Base-by-base conservation (phyloP, 345 rosid species). In the Laguncularia racemosa region DNA sequence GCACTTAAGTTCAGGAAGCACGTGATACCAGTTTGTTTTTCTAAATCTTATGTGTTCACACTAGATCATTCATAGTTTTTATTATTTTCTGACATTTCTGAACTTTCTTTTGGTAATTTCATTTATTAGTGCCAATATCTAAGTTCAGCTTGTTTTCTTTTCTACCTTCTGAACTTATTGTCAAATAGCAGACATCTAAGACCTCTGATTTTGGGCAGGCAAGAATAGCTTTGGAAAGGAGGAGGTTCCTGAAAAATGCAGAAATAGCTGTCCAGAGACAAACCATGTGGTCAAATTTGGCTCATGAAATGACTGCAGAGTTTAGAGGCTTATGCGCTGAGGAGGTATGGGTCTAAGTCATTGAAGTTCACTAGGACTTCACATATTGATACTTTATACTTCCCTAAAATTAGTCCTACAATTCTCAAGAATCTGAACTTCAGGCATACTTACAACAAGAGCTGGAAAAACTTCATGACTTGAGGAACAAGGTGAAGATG, bases 261-360 rank as follows among this genome's bases (percentile, higher is more conserved):
- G 99, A 90, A 71, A 84, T 80, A 61, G 97, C 92, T 2, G 96
- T 89, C 13, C 97, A 90, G 46, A 87, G 92, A 64, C 99, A 93
- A 65, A 96, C 95, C 15, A 93, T 85, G 96, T 93, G 99, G 99
- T 90, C 99, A 58, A 90, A 79, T 77, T 77, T 93, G 77, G 99
- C 99, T 55, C 97, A 93, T 77, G 97, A 93, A 78, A 89, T 93
- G 99, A 93, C 99, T 60, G 99, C 96, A 55, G 99, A 93, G 65
- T 93, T 93, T 67, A 95, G 99, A 79, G 92, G 99, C 62, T 91
- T 93, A 60, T 93, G 99, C 75, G 99, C 99, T 54, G 99, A 93
- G 74, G 99, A 93, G 97, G 99, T 90, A 70, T 56, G 48, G 55
- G 33, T 59, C 21, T 63, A 61, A 28, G 58, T 47, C 15, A 16